Evolutionary conservation across 495 filamentous ascomycete genomes (phyloP).

Genomic region (Podospora sp.): DNA sequence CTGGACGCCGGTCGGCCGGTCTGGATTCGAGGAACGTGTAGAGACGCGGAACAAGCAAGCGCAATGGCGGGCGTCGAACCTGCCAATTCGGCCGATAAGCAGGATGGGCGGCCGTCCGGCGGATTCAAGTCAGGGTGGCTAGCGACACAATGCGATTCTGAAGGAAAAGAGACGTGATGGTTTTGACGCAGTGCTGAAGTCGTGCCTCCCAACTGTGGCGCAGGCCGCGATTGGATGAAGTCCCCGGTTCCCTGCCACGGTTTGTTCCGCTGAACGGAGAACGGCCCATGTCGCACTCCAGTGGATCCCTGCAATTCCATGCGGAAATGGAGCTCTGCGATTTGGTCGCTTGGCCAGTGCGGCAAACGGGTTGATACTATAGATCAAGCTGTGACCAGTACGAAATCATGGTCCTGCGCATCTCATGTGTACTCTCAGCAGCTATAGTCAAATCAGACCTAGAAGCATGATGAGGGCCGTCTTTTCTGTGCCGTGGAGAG

Average conservation of each 20-base stretch:
- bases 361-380: too few relatives aligned
- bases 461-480: too few relatives aligned
- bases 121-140: background rate
- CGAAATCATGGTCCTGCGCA: too few relatives aligned
- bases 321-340: background rate
- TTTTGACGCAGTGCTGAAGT: background rate
- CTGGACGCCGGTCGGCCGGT: background rate
- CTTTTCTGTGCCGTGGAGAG: too few relatives aligned
- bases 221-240: constrained; percentile 15
- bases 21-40: background rate
- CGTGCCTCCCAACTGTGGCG: background rate
- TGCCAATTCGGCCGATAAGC: background rate
- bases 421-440: too few relatives aligned
- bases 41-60: background rate
- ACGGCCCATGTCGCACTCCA: background rate
- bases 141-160: background rate
- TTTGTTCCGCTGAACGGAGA: constrained; percentile 3
- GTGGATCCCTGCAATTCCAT: background rate
- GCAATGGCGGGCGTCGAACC: background rate
- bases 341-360: too few relatives aligned
- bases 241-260: background rate
- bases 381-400: too few relatives aligned
- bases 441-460: too few relatives aligned
- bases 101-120: background rate
- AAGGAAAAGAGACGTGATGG: background rate